Base-by-base conservation (phyloP, 73 alveolate species). In the Paramecium caudatum region DNA sequence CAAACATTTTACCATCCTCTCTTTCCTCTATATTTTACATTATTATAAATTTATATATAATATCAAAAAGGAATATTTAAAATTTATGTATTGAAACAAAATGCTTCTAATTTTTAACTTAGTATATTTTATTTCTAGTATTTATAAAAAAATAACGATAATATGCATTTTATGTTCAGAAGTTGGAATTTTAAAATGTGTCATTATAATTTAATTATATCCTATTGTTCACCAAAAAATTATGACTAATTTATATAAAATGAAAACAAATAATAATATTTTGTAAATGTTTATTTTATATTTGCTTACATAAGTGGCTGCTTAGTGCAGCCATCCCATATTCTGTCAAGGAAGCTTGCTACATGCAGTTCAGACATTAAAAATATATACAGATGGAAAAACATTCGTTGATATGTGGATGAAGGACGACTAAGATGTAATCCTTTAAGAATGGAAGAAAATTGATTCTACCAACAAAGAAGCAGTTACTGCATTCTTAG, bases 381-480 rank as follows among this genome's bases (percentile, higher is more conserved):
- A 43, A 39, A 74, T 74, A 16, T 74, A 9, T 25, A 74, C n/a
- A 34, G 88, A 74, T 45, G 39, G 69, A 2, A 74, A 39, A 43
- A 74, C 88, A 5, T 74, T 74, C 43, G 88, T 74, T 10, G 88
- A 74, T 39, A 74, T 74, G 88, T 8, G 69, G n/a, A 37, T 74
- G 62, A 74, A 74, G 17, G 8, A 41, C 15, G 55, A 45, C 17
- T 13, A 27, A 21, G n/a, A 21, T 4, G 19, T 15, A 10, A 45
- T 74, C 5, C 55, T 74, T 7, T 9, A 16, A 21, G 47, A 8
- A 41, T 74, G 88, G 88, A 74, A 74, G 43, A 27, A 41, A 5
- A 74, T 74, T 2, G 47, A 74, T 19, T 9, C 19, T 0, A 74
- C 36, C 16, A 21, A 74, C 43, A 43, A 39, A 15, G 21, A 37